Evolutionary conservation across 805 yeast species (phyloP), one percentile per base, ranked within the genome.

Genomic region (Pichia cephalocereana): DNA sequence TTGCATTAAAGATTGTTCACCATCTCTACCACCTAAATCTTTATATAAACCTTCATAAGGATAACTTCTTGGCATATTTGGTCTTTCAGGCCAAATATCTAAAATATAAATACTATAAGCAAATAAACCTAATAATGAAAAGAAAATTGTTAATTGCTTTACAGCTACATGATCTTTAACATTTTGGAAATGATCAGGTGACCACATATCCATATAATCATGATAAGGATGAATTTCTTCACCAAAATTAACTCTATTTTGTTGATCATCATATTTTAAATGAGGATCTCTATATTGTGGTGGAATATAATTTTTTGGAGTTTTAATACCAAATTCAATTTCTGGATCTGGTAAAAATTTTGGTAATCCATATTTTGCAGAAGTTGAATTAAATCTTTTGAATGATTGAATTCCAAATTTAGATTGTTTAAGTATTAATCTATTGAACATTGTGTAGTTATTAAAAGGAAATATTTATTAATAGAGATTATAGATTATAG

Each of bases 201-300:
- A 77, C 95, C 95, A 86, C 73, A 85, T 75, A 64, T 86, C 90
- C 60, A 81, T 72, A 64, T 77, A 69, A 60, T 86, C 96, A 55
- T 82, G 84, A 57, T 81, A 78, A 47, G 80, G 78, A 62, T 80
- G 81, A 54, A 86, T 64, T 30, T 88, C 86, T 53, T 86, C 89
- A 54, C 78, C 76, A 54, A 77, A 71, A 70, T 86, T 86, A 68
- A 95, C 80, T 70, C 91, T 77, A 64, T 82, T 77, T 67, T 86
- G 95, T 57, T 71, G 85, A 63, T 86, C 91, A 63, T 86, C 93
- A 66, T 82, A 86, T 60, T 77, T 80, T 52, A 67, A 72, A 61
- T 83, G 80, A 41, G 93, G 95, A 61, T 78, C 82, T 64, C 82
- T 79, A 57, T 71, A 66, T 67, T 80, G 88, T 38, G 68, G 67